These are phyloP conservation scores for Cryptococcus deneoformans DNA, from an alignment of 1,284 basidiomycete species.

Conservation along the genomic window DNA sequence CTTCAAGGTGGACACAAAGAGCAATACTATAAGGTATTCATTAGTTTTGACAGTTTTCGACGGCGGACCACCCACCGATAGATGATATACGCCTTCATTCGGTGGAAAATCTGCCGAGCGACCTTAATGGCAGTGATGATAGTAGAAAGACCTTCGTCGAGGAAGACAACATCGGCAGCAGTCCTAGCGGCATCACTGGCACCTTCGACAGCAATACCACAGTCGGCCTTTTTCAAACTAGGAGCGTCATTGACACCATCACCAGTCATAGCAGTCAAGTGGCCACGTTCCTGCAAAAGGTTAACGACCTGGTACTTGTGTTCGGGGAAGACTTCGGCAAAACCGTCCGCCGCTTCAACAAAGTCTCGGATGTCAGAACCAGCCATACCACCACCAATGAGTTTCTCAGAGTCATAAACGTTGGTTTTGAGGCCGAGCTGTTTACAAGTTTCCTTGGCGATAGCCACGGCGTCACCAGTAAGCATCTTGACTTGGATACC, in stretches of 20 bases:
- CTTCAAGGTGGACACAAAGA: slow-evolving; percentile 58
- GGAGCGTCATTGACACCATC: slow-evolving; percentile 60
- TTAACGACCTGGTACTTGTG: slow-evolving; percentile 58
- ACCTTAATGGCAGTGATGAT: slow-evolving; percentile 60
- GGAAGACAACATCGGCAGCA: slow-evolving; percentile 60
- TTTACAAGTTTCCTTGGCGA: slow-evolving; percentile 58
- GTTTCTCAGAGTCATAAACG: slow-evolving; percentile 58
- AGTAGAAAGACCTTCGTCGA: slow-evolving; percentile 53
- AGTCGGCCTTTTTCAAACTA: slow-evolving; percentile 57
- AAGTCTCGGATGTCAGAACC: slow-evolving; percentile 57
- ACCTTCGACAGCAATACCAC: slow-evolving; percentile 63
- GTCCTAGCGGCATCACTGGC: slow-evolving; percentile 64
- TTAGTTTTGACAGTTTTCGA: not conserved
- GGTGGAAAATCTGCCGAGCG: slow-evolving; percentile 59
- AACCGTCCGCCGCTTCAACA: slow-evolving; percentile 58
- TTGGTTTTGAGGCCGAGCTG: slow-evolving; percentile 55
- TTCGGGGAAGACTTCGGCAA: slow-evolving; percentile 60
- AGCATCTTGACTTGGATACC: slow-evolving; percentile 60
- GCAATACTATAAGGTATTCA: slow-evolving; percentile 46
- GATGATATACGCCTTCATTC: slow-evolving; percentile 56
- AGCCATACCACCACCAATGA: slow-evolving; percentile 57
- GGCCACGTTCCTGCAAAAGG: slow-evolving; percentile 57
- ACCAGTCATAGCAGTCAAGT: slow-evolving; percentile 58
- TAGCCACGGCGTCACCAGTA: slow-evolving; percentile 59
- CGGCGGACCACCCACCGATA: slow-evolving; percentile 39